phyloP scores from a whole-genome alignment of 2,329 filamentous ascomycete species.

The Aulographum hederae region DNA sequence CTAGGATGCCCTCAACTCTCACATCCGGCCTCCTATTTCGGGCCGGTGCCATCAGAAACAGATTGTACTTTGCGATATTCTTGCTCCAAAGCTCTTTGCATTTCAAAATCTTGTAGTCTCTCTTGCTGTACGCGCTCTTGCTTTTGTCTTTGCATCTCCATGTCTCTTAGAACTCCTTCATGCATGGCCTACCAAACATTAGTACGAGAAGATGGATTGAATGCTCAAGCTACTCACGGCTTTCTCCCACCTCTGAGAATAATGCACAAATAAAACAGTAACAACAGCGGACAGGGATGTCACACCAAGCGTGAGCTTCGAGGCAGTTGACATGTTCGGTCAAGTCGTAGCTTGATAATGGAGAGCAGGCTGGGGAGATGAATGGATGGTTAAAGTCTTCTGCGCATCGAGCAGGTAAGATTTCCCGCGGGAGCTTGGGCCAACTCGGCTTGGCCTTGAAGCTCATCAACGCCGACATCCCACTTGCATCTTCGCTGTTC shows the following conservation, averaged over 20 bases:
- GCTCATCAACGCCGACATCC: constrained; percentile 10
- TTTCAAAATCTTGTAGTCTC: constrained; percentile 75
- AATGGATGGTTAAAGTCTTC: background rate
- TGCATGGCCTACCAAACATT: constrained; percentile 61
- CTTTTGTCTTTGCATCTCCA: constrained; percentile 85
- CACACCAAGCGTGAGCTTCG: constrained; percentile 65
- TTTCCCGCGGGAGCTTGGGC: constrained; percentile 3
- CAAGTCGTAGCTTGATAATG: constrained; percentile 1
- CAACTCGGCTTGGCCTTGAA: constrained; percentile 4
- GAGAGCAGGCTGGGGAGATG: too few relatives aligned
- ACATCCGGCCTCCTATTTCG: too few relatives aligned
- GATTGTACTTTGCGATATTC: constrained; percentile 82
- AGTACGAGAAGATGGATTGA: constrained; percentile 3
- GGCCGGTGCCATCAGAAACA: constrained; percentile 42
- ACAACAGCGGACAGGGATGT: constrained; percentile 59
- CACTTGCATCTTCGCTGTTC: too few relatives aligned
- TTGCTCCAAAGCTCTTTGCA: constrained; percentile 68
- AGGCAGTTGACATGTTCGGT: constrained; percentile 63
- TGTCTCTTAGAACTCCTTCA: constrained; percentile 77
- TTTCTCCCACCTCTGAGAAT: constrained; percentile 69
- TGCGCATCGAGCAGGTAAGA: background rate
- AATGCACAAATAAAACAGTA: constrained; percentile 77
- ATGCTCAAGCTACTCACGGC: constrained; percentile 40
- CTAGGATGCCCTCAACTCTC: too few relatives aligned
- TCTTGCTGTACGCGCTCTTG: too few relatives aligned